These are phyloP conservation scores for Auricularia sp. DNA, from an alignment of 768 basidiomycete genomes.

Conservation along the genomic window DNA sequence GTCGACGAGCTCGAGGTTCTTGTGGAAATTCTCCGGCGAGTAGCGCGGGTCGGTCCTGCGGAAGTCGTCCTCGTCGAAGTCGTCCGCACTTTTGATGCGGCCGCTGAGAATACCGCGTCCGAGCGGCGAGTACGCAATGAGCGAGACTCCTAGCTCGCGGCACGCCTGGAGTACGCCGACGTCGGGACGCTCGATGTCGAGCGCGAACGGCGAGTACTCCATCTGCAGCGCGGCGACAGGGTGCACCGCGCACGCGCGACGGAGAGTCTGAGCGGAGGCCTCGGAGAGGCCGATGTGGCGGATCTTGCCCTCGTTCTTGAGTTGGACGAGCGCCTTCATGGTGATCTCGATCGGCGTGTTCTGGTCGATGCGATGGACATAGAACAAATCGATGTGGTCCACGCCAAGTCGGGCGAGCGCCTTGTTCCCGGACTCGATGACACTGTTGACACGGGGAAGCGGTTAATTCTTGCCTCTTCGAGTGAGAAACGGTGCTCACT, in stretches of 20 bases:
- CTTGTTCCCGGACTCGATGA: background rate
- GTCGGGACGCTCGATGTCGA: conserved; percentile 10
- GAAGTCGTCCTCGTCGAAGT: conserved; percentile 22
- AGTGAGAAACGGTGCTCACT: background rate
- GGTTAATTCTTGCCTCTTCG: background rate
- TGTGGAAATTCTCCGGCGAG: conserved; percentile 23
- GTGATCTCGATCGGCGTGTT: conserved; percentile 16
- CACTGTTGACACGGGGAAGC: background rate
- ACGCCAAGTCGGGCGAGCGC: conserved; percentile 11
- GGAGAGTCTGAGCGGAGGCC: conserved; percentile 9
- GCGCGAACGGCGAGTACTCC: conserved; percentile 15
- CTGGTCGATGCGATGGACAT: conserved; percentile 15
- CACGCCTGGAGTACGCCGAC: conserved; percentile 20
- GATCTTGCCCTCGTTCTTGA: conserved; percentile 14
- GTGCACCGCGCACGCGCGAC: conserved; percentile 12
- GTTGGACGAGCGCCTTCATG: conserved; percentile 12
- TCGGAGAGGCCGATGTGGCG: conserved; percentile 15
- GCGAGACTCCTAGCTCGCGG: conserved; percentile 21
- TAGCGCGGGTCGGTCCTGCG: conserved; percentile 22
- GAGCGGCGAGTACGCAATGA: conserved; percentile 27
- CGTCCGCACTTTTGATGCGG: conserved; percentile 14
- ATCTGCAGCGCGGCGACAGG: conserved; percentile 13
- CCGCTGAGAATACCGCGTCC: conserved; percentile 31
- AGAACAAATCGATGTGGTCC: conserved; percentile 13
- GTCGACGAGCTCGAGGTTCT: conserved; percentile 26